Evolutionary conservation across 2,329 filamentous ascomycete genomes (phyloP), one percentile per base, ranked within the genome.

Genomic region (Talaromyces sp.): DNA sequence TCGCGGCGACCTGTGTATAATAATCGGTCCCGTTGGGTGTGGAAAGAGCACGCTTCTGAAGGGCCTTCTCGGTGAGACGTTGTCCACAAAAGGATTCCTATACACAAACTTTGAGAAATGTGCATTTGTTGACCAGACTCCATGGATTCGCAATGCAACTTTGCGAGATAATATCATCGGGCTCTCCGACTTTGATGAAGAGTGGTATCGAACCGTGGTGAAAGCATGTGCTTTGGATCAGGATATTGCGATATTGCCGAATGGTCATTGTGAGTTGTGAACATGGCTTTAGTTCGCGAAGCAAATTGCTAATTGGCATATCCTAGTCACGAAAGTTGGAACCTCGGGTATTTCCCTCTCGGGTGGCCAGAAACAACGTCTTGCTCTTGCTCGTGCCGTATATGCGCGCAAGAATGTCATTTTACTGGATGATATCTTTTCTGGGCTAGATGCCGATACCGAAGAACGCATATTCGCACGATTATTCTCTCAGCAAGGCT

Each of bases 371-470:
- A 86, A 81, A 59, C 92, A 97, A 70, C 81, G 90, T 53, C 77
- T 97, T 46, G 89, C 89, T 0, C 79, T 97, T 31, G 91, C 92
- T 1, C 81, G 92, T 62, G 89, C 91, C 1, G 82, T 82, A 39
- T 73, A 97, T 5, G 80, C 91, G 48, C 83, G 97, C 67, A 84
- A 91, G 0, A 84, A 89, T 0, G 81, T 97, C 0, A 77, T 97
- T 2, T 81, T 96, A 0, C 84, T 96, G 5, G 91, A 96, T 62
- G 91, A 96, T 91, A 1, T 91, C 86, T 43, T 89, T 89, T 17
- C 80, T 95, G 0, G 91, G 95, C 67, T 93, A 13, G 84, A 86
- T 55, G 77, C 77, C 0, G 78, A 82, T 64, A 79, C 75, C 4
- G 80, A 82, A 36, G 72, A 73, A 36, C 68, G 80, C 10, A 69